These are phyloP conservation scores for Mortierella sp. DNA, from an alignment of 371 early-diverging fungal genomes.

Conservation along the genomic window DNA sequence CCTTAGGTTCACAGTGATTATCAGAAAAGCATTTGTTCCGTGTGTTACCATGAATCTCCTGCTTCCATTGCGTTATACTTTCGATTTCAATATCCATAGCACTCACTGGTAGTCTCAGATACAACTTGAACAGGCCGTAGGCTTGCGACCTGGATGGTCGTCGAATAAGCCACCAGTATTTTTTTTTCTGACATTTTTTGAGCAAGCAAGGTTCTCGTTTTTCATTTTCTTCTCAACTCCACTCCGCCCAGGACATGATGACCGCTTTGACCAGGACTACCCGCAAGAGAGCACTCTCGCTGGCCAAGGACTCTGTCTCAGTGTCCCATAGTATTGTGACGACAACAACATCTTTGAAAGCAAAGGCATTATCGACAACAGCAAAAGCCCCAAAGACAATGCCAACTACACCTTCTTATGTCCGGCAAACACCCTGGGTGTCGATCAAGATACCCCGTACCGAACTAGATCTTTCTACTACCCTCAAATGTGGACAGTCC, in stretches of 20 bases:
- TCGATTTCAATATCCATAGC: too few species aligned
- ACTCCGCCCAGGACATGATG: too few species aligned
- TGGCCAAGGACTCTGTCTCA: conserved; percentile 11
- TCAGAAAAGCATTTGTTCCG: too few species aligned
- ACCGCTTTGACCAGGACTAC: conserved; percentile 30
- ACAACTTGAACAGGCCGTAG: too few species aligned
- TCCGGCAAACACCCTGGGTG: conserved; percentile 60
- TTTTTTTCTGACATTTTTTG: too few species aligned
- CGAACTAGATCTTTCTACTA: conserved; percentile 80
- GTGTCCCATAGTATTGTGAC: background rate
- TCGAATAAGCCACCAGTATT: too few species aligned
- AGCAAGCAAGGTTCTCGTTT: background rate
- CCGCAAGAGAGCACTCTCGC: conserved; percentile 29
- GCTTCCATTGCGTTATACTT: too few species aligned
- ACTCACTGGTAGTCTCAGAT: too few species aligned
- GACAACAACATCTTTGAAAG: background rate
- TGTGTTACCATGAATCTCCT: too few species aligned
- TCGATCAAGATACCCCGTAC: conserved; percentile 67
- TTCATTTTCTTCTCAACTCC: too few species aligned
- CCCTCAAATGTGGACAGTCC: conserved; percentile 89
- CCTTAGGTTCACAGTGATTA: too few species aligned
- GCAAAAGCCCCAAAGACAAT: background rate
- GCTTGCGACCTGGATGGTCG: too few species aligned
- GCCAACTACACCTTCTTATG: conserved; percentile 2
- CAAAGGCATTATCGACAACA: background rate